Conservation (phyloP, 2,329 filamentous ascomycete species). For the Diplocarpon mali region DNA sequence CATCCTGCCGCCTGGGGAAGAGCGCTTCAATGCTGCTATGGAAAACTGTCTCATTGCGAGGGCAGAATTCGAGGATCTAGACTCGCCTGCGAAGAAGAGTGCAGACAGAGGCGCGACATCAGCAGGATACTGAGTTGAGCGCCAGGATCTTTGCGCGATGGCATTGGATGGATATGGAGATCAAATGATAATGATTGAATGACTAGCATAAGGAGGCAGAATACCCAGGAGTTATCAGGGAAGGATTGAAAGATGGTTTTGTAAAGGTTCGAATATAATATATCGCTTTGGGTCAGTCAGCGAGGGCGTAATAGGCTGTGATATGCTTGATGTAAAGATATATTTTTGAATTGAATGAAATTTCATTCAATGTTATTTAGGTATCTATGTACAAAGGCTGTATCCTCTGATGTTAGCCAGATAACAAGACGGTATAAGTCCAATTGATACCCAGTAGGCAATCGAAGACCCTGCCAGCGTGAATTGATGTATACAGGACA, state of each 20-base stretch:
- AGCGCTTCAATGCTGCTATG: conserved; percentile 80
- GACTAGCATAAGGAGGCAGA: background rate
- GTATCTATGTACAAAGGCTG: too few species aligned
- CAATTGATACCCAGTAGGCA: too few species aligned
- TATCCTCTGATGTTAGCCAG: too few species aligned
- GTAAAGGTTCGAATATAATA: too few species aligned
- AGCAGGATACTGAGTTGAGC: background rate
- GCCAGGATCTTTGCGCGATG: background rate
- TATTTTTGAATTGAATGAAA: too few species aligned
- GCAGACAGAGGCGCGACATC: conserved; percentile 19
- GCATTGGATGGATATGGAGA: background rate
- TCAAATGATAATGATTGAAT: background rate
- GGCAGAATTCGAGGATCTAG: conserved; percentile 63
- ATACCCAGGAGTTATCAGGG: background rate
- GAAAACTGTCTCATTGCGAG: conserved; percentile 83
- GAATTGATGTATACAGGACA: too few species aligned
- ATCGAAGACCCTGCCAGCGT: too few species aligned
- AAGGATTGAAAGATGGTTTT: background rate
- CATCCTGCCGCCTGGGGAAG: conserved; percentile 81
- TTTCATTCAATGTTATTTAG: too few species aligned
- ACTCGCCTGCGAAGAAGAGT: conserved; percentile 35
- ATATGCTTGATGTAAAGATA: too few species aligned
- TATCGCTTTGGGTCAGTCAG: too few species aligned
- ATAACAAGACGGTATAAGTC: too few species aligned
- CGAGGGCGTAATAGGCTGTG: too few species aligned